A percentile compares a stretch with the other conserved stretches of the same genome.
phyloP scores from a whole-genome alignment of 1,284 basidiomycete genomes.

The Ceratobasidium sp. region DNA sequence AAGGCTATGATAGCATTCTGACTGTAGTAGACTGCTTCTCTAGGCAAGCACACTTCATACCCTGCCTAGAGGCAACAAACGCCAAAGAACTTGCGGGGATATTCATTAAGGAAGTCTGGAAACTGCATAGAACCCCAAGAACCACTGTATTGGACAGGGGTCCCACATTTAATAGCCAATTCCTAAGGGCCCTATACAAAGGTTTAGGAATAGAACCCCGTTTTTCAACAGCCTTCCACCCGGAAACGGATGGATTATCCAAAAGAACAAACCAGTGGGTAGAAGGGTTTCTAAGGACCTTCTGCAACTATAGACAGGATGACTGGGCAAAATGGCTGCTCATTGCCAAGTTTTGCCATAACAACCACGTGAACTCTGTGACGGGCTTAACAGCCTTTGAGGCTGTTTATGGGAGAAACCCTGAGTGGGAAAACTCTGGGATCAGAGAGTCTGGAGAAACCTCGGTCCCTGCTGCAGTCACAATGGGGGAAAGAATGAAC shows the following conservation, averaged over 20 bases:
- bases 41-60: slow-evolving; percentile 1
- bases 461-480: neutral
- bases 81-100: no score
- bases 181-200: slow-evolving; percentile 49
- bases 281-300: slow-evolving; percentile 42
- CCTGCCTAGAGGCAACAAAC: no score
- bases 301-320: slow-evolving; percentile 43
- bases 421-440: neutral
- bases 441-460: no score
- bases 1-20: no score
- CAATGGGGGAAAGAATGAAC: neutral
- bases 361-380: slow-evolving; percentile 14
- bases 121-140: slow-evolving; percentile 45
- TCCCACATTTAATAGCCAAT: slow-evolving; percentile 48
- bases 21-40: neutral
- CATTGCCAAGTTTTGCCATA: slow-evolving; percentile 32
- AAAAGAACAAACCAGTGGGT: slow-evolving; percentile 36
- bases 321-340: slow-evolving; percentile 31
- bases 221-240: slow-evolving; percentile 51
- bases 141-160: slow-evolving; percentile 52
- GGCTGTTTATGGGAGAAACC: slow-evolving; percentile 23
- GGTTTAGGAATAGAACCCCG: slow-evolving; percentile 52
- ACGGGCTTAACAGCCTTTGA: slow-evolving; percentile 30
- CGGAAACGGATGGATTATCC: slow-evolving; percentile 48
- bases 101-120: slow-evolving; percentile 44